Evolutionary conservation across 2,329 filamentous ascomycete species (phyloP).

Genomic region (Hymenoscyphus occultus): DNA sequence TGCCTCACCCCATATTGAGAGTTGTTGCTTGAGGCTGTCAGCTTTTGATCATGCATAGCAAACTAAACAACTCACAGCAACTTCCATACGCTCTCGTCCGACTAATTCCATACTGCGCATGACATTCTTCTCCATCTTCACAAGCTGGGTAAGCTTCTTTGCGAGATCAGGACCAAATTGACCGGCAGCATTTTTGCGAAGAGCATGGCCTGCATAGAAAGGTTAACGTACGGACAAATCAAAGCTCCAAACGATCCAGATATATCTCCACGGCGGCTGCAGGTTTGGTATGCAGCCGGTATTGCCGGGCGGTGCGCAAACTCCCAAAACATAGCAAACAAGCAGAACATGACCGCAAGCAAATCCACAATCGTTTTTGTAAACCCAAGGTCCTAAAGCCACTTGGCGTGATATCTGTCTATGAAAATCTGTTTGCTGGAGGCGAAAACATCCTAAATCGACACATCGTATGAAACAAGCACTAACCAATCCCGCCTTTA

Average conservation of each 20-base stretch:
- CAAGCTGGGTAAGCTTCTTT: constrained; percentile 95
- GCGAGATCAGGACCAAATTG: constrained; percentile 79
- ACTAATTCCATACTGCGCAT: constrained; percentile 98
- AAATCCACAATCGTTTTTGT: neutral
- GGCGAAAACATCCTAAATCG: constrained; percentile 35
- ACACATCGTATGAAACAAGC: constrained; percentile 38
- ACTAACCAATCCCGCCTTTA: constrained; percentile 73
- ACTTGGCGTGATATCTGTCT: too few relatives aligned
- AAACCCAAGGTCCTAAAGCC: neutral
- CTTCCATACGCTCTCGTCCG: constrained; percentile 95
- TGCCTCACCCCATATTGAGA: constrained; percentile 94
- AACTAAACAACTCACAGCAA: constrained; percentile 68
- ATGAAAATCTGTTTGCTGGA: too few relatives aligned
- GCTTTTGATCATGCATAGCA: constrained; percentile 6
- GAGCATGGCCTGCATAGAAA: constrained; percentile 56
- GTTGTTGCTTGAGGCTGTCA: constrained; percentile 72
- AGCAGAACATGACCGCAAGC: neutral
- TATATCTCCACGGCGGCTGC: neutral
- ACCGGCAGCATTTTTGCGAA: constrained; percentile 72
- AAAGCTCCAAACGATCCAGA: neutral
- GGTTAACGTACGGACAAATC: constrained; percentile 49
- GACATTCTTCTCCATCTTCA: constrained; percentile 99
- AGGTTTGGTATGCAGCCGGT: neutral
- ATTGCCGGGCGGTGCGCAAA: neutral
- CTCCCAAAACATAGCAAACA: neutral